Conservation (phyloP, 192 early-diverging fungal genomes). For the Backusella parvicylindrica region DNA sequence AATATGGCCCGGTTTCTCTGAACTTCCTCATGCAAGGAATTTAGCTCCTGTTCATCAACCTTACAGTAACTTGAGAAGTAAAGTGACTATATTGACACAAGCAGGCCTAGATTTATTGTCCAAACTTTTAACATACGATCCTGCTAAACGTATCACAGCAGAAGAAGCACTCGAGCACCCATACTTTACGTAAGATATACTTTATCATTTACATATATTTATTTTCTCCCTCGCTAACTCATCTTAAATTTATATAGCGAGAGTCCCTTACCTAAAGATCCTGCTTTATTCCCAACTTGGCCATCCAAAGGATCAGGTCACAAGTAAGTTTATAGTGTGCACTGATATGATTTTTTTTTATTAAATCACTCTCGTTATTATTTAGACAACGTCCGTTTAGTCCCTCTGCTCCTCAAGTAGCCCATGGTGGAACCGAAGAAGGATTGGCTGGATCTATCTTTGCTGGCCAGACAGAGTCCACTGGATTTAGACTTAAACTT, state of each 20-base stretch:
- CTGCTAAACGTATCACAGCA: slow-evolving; percentile 82
- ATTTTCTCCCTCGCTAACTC: neutral
- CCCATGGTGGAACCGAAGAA: slow-evolving; percentile 45
- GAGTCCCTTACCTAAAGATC: slow-evolving; percentile 85
- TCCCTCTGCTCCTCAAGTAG: slow-evolving; percentile 58
- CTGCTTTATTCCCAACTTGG: slow-evolving; percentile 92
- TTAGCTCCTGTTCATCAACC: slow-evolving; percentile 70
- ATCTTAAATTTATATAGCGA: slow-evolving; percentile 47
- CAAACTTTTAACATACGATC: slow-evolving; percentile 80
- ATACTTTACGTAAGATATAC: slow-evolving; percentile 65
- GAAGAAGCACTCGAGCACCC: slow-evolving; percentile 88
- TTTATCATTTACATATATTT: neutral
- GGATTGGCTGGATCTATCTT: slow-evolving; percentile 44
- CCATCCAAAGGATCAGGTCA: slow-evolving; percentile 68
- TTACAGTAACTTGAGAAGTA: slow-evolving; percentile 48
- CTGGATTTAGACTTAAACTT: slow-evolving; percentile 54
- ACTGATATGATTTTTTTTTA: neutral
- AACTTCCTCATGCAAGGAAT: slow-evolving; percentile 65
- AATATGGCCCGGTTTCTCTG: slow-evolving; percentile 68
- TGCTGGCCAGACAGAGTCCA: slow-evolving; percentile 49
- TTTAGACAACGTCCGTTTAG: slow-evolving; percentile 26
- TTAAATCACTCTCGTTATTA: neutral
- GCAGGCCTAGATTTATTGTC: slow-evolving; percentile 78
- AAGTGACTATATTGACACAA: slow-evolving; percentile 61
- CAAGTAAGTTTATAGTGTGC: slow-evolving; percentile 36